These are phyloP conservation scores for Papiliotrema laurentii DNA, from an alignment of 1,284 basidiomycete genomes.

Conservation along the genomic window DNA sequence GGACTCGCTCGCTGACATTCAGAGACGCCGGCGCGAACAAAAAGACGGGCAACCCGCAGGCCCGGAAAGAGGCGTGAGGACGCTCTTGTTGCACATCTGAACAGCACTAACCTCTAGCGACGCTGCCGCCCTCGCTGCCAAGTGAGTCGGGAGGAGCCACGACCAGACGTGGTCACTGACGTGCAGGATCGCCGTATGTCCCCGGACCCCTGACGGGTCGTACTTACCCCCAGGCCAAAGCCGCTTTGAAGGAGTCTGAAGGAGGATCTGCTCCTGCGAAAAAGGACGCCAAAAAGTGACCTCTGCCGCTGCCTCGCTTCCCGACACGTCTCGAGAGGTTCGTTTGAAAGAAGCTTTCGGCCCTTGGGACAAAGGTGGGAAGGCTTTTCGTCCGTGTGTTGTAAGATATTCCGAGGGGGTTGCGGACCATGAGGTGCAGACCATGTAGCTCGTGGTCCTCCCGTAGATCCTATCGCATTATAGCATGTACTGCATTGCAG, in stretches of 20 bases:
- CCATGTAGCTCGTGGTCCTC: too few species aligned
- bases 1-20: neutral
- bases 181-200: neutral
- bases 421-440: too few species aligned
- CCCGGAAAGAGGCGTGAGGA: slow-evolving; percentile 14
- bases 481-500: too few species aligned
- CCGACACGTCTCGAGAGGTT: too few species aligned
- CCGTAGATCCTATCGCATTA: too few species aligned
- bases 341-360: too few species aligned
- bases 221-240: slow-evolving; percentile 8
- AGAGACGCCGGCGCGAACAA: slow-evolving; percentile 3
- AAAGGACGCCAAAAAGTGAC: neutral
- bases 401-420: too few species aligned
- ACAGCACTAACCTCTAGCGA: too few species aligned
- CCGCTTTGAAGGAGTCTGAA: slow-evolving; percentile 15
- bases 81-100: too few species aligned
- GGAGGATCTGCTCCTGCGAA: slow-evolving; percentile 4
- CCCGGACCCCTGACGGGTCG: neutral
- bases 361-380: too few species aligned
- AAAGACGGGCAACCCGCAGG: slow-evolving; percentile 7
- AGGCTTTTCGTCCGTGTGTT: too few species aligned
- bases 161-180: neutral
- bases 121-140: neutral
- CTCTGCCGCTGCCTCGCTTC: neutral
- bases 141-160: neutral